Conservation (phyloP, 148 eudicot genomes). For the Gaultheria prostrata region DNA sequence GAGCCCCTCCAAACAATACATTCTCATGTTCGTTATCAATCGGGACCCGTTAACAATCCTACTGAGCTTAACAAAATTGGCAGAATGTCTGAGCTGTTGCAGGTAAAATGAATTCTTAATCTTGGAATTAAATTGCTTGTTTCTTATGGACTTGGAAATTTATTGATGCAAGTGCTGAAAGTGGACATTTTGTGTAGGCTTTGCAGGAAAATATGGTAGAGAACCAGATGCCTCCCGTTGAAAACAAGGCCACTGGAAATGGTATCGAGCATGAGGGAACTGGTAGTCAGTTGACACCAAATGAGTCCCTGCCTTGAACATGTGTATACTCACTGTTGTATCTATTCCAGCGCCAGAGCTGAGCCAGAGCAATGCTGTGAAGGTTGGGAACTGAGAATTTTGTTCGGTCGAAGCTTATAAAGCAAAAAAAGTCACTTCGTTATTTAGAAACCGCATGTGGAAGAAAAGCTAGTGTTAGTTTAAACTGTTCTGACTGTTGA, state of each 20-base stretch:
- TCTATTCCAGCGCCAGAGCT: neutral
- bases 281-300: conserved; percentile 3
- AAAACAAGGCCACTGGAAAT: conserved; percentile 16
- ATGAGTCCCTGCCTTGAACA: conserved; percentile 8
- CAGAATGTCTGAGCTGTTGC: conserved; percentile 80
- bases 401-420: conserved; percentile 1
- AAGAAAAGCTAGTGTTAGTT: conserved; percentile 10
- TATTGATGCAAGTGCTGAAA: conserved; percentile 14
- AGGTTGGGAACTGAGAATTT: neutral
- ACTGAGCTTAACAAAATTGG: conserved; percentile 53
- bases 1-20: conserved; percentile 53
- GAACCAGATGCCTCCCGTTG: conserved; percentile 29
- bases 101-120: conserved; percentile 44
- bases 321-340: conserved; percentile 8
- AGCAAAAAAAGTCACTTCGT: neutral
- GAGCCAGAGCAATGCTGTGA: conserved; percentile 1
- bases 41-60: conserved; percentile 24
- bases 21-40: conserved; percentile 23
- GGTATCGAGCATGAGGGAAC: conserved; percentile 15
- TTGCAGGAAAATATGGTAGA: conserved; percentile 66
- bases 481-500: neutral
- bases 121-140: neutral
- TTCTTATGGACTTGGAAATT: neutral
- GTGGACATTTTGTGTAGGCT: conserved; percentile 36
- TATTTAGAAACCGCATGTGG: neutral